Evolutionary conservation across 352 stramenopile species (phyloP).

Genomic region (Aphanomyces cochlioides): DNA sequence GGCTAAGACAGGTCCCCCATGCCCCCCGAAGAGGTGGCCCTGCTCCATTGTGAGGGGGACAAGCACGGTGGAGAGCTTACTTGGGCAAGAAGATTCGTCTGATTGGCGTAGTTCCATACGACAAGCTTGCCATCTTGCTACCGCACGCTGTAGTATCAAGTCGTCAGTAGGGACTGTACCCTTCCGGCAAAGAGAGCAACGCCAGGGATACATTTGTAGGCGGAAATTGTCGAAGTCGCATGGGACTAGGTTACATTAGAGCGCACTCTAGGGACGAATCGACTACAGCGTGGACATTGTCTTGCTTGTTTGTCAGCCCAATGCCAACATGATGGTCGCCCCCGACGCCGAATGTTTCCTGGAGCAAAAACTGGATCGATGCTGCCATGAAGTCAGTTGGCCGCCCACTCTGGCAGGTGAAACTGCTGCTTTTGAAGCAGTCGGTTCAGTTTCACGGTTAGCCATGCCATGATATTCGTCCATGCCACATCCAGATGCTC

Average conservation of each 20-base stretch:
- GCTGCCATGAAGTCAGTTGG: not conserved
- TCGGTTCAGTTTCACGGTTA: too few relatives aligned
- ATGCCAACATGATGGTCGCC: not conserved
- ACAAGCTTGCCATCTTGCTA: constrained; percentile 63
- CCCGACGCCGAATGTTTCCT: constrained; percentile 1
- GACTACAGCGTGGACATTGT: too few relatives aligned
- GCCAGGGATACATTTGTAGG: constrained; percentile 17
- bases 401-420: too few relatives aligned
- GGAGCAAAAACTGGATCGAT: not conserved
- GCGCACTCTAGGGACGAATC: too few relatives aligned
- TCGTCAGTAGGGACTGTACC: constrained; percentile 32
- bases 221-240: not conserved
- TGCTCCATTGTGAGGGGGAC: constrained; percentile 22
- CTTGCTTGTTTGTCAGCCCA: too few relatives aligned
- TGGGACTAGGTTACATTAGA: too few relatives aligned
- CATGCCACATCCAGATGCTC: too few relatives aligned
- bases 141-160: not conserved
- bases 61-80: constrained; percentile 36
- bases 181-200: constrained; percentile 49
- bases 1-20: constrained; percentile 47
- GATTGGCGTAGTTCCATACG: constrained; percentile 48
- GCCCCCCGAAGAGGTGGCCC: constrained; percentile 47
- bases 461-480: too few relatives aligned
- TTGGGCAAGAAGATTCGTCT: constrained; percentile 36
- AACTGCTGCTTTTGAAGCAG: too few relatives aligned